Evolutionary conservation across 2,329 filamentous ascomycete species (phyloP).

Genomic region (Dothistroma pini): DNA sequence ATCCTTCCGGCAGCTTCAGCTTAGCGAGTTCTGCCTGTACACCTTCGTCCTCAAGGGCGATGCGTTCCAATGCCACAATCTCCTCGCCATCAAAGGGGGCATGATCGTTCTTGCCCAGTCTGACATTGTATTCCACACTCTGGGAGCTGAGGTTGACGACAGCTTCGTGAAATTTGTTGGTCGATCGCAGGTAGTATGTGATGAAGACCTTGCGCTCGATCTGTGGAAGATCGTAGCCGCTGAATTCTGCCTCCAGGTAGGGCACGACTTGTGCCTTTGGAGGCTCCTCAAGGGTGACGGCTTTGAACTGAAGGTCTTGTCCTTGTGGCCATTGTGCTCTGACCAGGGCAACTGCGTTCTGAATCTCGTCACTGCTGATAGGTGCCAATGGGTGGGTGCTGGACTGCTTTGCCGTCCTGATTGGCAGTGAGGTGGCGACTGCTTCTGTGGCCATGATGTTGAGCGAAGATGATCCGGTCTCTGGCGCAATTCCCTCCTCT

Average conservation of each 20-base stretch:
- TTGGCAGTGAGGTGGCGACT: conserved; percentile 24
- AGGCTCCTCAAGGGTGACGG: conserved; percentile 49
- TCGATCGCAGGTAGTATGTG: conserved; percentile 56
- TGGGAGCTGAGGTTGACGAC: conserved; percentile 52
- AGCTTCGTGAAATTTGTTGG: conserved; percentile 58
- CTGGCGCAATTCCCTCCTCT: too few species aligned
- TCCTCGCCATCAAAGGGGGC: conserved; percentile 58
- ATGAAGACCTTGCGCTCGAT: conserved; percentile 51
- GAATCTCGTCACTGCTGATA: conserved; percentile 56
- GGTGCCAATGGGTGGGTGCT: conserved; percentile 57
- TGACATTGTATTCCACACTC: conserved; percentile 54
- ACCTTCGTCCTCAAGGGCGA: conserved; percentile 53
- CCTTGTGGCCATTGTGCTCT: conserved; percentile 53
- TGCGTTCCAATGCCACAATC: conserved; percentile 55
- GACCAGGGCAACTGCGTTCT: conserved; percentile 49
- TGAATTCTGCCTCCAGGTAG: conserved; percentile 33
- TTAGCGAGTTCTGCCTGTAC: conserved; percentile 59
- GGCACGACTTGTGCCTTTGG: conserved; percentile 32
- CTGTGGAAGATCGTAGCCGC: conserved; percentile 38
- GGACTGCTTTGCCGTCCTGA: conserved; percentile 24
- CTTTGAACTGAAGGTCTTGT: conserved; percentile 61
- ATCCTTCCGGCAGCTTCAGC: conserved; percentile 55
- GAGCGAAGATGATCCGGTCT: background rate
- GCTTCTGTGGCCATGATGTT: conserved; percentile 18
- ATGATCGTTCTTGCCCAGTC: conserved; percentile 56